Conservation (phyloP, 805 yeast genomes). For the Candida ascalaphidarum region DNA sequence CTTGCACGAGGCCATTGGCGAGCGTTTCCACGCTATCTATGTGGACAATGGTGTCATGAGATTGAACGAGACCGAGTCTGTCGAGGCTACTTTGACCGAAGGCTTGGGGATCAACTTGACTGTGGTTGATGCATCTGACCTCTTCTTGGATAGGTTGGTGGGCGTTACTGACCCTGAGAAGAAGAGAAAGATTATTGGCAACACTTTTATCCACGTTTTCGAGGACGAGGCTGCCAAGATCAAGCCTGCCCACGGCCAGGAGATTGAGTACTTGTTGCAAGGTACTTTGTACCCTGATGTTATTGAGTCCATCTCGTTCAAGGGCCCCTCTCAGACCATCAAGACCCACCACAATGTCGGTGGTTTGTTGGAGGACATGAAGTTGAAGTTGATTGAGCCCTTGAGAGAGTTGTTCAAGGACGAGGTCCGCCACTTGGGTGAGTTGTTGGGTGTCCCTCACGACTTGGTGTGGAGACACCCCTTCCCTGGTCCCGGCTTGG, state of each 20-base stretch:
- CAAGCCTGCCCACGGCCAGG: constrained; percentile 81
- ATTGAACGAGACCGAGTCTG: constrained; percentile 82
- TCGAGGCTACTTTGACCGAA: constrained; percentile 80
- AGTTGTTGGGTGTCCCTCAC: constrained; percentile 88
- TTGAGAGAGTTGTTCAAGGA: constrained; percentile 97
- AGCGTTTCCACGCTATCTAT: constrained; percentile 94
- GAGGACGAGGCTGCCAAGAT: constrained; percentile 93
- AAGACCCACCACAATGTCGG: constrained; percentile 99
- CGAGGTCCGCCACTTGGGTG: constrained; percentile 96
- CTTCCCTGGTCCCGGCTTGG: constrained; percentile 99
- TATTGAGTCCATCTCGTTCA: constrained; percentile 95
- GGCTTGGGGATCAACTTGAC: constrained; percentile 93
- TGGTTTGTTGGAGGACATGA: constrained; percentile 96
- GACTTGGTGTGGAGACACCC: constrained; percentile 99
- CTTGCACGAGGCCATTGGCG: constrained; percentile 97
- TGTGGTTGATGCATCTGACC: constrained; percentile 90
- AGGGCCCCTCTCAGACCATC: constrained; percentile 99
- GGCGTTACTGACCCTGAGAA: constrained; percentile 98
- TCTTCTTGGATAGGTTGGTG: constrained; percentile 75
- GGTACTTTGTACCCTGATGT: constrained; percentile 99
- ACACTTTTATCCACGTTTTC: constrained; percentile 93
- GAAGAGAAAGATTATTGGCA: constrained; percentile 97
- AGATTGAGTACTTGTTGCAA: constrained; percentile 87
- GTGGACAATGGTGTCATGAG: constrained; percentile 99
- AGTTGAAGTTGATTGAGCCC: constrained; percentile 96